Conservation (phyloP, 768 basidiomycete species). For the Tulasnella sp. region DNA sequence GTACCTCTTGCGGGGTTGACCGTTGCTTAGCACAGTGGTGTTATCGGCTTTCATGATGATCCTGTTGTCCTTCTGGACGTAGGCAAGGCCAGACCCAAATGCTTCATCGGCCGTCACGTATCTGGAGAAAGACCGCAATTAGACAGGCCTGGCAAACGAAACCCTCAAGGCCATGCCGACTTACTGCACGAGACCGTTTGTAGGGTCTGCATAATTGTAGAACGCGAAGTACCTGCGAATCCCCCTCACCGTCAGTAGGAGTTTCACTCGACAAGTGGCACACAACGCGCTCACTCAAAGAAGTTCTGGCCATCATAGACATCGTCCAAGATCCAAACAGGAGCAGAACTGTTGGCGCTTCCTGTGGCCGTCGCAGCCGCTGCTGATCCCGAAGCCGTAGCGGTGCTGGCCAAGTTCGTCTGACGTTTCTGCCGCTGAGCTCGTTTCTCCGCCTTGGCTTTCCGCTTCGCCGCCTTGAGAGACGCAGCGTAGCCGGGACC, state of each 20-base stretch:
- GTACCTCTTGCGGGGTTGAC: conserved; percentile 12
- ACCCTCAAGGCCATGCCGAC: background rate
- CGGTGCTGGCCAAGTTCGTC: background rate
- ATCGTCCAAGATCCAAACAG: conserved; percentile 9
- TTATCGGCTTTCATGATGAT: conserved; percentile 15
- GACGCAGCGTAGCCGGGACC: conserved; percentile 1
- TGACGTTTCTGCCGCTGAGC: conserved; percentile 4
- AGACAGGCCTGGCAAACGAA: background rate
- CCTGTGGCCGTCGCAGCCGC: background rate
- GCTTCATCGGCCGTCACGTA: conserved; percentile 7
- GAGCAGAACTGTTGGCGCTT: background rate
- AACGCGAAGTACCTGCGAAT: conserved; percentile 7
- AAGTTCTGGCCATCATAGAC: conserved; percentile 5
- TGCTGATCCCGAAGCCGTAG: background rate
- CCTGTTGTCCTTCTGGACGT: conserved; percentile 1
- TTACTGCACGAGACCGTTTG: conserved; percentile 13
- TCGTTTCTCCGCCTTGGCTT: background rate
- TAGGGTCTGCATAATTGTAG: conserved; percentile 11
- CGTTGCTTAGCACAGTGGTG: background rate
- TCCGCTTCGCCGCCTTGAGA: background rate
- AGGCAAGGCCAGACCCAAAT: background rate
- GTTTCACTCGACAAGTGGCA: background rate
- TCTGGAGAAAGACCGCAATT: background rate
- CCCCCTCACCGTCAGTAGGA: background rate
- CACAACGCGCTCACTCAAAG: conserved; percentile 12